phyloP scores from a whole-genome alignment of 208 protist species.

The Lotmaria passim region DNA sequence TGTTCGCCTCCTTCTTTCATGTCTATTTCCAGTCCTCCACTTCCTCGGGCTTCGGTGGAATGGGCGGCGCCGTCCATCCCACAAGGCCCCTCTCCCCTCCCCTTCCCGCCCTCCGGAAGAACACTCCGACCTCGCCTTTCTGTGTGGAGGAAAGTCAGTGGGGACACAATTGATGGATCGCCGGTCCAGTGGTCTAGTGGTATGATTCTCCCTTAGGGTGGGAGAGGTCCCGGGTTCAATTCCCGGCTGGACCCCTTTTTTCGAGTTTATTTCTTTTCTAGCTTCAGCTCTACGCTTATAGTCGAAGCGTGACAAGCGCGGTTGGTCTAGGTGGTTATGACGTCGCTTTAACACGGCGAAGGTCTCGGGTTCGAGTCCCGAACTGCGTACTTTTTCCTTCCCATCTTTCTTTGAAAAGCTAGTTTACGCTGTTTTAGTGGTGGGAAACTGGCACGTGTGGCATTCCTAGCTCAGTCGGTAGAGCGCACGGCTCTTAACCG shows the following conservation, averaged over 20 bases:
- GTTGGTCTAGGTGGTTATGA: slow-evolving; percentile 94
- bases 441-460: background rate
- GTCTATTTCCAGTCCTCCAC: too few relatives aligned
- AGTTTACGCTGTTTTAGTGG: background rate
- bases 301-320: slow-evolving; percentile 42
- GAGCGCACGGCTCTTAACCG: slow-evolving; percentile 97
- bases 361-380: slow-evolving; percentile 91
- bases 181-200: slow-evolving; percentile 92
- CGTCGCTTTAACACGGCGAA: slow-evolving; percentile 94
- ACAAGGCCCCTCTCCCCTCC: too few relatives aligned
- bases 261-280: slow-evolving; percentile 36
- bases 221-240: slow-evolving; percentile 92
- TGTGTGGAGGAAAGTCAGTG: too few relatives aligned
- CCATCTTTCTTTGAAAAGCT: background rate
- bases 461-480: slow-evolving; percentile 97
- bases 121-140: too few relatives aligned
- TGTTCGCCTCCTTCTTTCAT: too few relatives aligned
- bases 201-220: slow-evolving; percentile 94
- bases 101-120: too few relatives aligned
- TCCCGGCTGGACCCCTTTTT: slow-evolving; percentile 86
- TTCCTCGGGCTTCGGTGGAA: too few relatives aligned
- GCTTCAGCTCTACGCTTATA: background rate
- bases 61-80: too few relatives aligned
- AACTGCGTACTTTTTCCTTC: slow-evolving; percentile 74
- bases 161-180: background rate